Evolutionary conservation across 192 early-diverging fungal species (phyloP).

Genomic region (Linnemannia schmuckeri): DNA sequence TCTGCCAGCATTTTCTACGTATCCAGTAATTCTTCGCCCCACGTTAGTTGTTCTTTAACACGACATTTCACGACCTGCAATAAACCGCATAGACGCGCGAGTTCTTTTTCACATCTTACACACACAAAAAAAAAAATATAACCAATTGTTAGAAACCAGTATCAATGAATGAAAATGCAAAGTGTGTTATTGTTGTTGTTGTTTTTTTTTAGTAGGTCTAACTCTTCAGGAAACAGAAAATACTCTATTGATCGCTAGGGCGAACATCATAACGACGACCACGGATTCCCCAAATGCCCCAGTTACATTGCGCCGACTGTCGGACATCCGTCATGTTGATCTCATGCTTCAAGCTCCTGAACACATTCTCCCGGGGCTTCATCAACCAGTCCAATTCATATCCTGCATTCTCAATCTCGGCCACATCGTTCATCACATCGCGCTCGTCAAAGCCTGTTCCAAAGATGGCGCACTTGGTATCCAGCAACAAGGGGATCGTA

Average conservation of each 20-base stretch:
- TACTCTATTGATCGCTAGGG: constrained; percentile 31
- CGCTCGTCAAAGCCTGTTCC: constrained; percentile 80
- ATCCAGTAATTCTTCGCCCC: too few species aligned
- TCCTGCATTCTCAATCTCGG: constrained; percentile 44
- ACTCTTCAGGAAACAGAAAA: not conserved
- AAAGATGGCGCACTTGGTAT: constrained; percentile 85
- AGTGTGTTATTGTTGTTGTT: not conserved
- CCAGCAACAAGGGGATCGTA: constrained; percentile 72
- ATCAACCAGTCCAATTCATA: constrained; percentile 81
- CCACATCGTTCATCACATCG: constrained; percentile 74
- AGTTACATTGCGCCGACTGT: constrained; percentile 80
- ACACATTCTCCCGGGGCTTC: constrained; percentile 74
- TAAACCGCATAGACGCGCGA: not conserved
- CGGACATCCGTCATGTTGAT: constrained; percentile 79
- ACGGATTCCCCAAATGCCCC: constrained; percentile 85
- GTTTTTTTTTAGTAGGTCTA: too few species aligned
- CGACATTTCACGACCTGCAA: not conserved
- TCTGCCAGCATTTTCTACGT: not conserved
- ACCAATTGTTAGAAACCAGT: not conserved
- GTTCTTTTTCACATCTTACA: not conserved
- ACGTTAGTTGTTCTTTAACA: not conserved
- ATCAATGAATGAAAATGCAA: not conserved
- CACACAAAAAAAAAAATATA: too few species aligned
- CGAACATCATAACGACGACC: constrained; percentile 85
- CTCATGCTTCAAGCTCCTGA: constrained; percentile 79